Percentiles rank a stretch among this genome's conserved stretches.
Conservation (phyloP, 192 early-diverging fungal genomes). For the Phycomyces blakesleeanus region DNA sequence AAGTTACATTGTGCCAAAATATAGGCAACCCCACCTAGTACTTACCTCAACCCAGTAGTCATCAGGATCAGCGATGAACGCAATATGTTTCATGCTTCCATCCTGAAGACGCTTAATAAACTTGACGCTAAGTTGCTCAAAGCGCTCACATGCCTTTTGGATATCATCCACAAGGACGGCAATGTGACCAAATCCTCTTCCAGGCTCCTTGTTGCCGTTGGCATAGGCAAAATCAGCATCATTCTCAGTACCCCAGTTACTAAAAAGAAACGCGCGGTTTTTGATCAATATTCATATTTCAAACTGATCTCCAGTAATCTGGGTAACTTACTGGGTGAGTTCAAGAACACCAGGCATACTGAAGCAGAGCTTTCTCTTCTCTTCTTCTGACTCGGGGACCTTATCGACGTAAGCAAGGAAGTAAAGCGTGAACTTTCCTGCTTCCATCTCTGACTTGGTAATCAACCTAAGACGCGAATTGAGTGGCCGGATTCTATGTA, state of each 20-base stretch:
- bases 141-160: conserved; percentile 70
- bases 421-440: conserved; percentile 62
- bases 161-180: conserved; percentile 78
- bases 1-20: too few species aligned
- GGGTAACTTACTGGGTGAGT: conserved; percentile 66
- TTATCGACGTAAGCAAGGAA: conserved; percentile 67
- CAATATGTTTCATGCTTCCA: conserved; percentile 80
- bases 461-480: conserved; percentile 36
- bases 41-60: conserved; percentile 73
- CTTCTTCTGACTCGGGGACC: conserved; percentile 45
- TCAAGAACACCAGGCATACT: conserved; percentile 70
- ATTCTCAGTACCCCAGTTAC: conserved; percentile 78
- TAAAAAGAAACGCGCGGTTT: conserved; percentile 14
- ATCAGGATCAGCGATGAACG: conserved; percentile 82
- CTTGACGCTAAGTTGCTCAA: conserved; percentile 65
- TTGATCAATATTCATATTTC: not conserved
- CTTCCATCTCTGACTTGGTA: conserved; percentile 41
- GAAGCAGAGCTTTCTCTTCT: conserved; percentile 50
- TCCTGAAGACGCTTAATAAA: conserved; percentile 73
- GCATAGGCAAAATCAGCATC: conserved; percentile 61
- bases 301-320: not conserved
- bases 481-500: not conserved
- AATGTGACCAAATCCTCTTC: conserved; percentile 80
- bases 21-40: not conserved
- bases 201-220: conserved; percentile 67